Conservation (phyloP, 331 rosid genomes). For the Arachis monticola region DNA sequence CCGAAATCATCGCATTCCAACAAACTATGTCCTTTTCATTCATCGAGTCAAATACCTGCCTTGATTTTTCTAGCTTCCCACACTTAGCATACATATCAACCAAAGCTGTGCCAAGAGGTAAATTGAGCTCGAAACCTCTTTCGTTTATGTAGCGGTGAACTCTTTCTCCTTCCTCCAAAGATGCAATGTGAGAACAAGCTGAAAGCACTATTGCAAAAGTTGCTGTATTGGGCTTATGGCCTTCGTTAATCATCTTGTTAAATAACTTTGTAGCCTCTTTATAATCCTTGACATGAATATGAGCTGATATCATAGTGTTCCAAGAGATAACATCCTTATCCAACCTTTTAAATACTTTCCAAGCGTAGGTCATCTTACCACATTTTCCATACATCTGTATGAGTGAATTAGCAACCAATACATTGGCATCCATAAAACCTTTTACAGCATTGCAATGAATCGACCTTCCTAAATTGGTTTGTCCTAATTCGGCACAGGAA, state of each 20-base stretch:
- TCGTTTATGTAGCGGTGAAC: conserved; percentile 56
- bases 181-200: conserved; percentile 72
- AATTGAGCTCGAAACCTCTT: conserved; percentile 52
- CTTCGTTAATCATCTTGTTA: conserved; percentile 58
- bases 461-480: conserved; percentile 59
- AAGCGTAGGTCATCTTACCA: conserved; percentile 51
- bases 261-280: conserved; percentile 57
- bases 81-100: conserved; percentile 88
- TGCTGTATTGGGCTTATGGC: conserved; percentile 55
- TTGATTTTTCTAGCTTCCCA: conserved; percentile 66
- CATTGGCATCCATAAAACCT: conserved; percentile 46
- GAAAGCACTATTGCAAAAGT: conserved; percentile 64
- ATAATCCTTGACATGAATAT: conserved; percentile 48
- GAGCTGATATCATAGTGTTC: conserved; percentile 75
- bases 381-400: conserved; percentile 78
- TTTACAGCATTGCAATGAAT: conserved; percentile 67
- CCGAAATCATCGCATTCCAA: conserved; percentile 83
- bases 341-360: conserved; percentile 54
- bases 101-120: conserved; percentile 71
- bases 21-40: conserved; percentile 65
- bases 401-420: conserved; percentile 59
- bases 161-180: conserved; percentile 58
- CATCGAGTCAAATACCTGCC: conserved; percentile 60
- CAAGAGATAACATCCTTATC: conserved; percentile 58
- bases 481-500: conserved; percentile 58